A percentile compares a stretch with the other conserved stretches of the same genome.
phyloP scores from a whole-genome alignment of 495 filamentous ascomycete species.

The Letharia lupina region DNA sequence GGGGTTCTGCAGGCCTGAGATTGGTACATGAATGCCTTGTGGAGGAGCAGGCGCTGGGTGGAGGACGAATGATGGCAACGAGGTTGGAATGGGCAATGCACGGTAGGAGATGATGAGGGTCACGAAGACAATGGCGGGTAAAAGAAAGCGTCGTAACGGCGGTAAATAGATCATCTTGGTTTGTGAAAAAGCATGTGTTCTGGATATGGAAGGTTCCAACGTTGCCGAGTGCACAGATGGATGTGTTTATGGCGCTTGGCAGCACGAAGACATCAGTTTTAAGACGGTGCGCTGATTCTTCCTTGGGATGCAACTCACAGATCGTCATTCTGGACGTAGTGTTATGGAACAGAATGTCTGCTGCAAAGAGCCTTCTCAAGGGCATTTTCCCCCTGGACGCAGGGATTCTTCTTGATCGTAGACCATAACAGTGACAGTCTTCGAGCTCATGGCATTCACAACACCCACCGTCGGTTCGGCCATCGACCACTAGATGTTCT shows the following conservation, averaged over 20 bases:
- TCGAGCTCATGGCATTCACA: not conserved
- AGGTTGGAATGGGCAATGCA: constrained; percentile 12
- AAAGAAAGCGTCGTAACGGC: constrained; percentile 29
- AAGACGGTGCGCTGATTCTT: not conserved
- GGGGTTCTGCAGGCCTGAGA: constrained; percentile 15
- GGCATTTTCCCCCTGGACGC: not conserved
- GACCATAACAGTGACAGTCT: not conserved
- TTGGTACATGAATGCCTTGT: constrained; percentile 25
- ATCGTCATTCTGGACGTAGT: not conserved
- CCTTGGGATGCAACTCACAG: not conserved
- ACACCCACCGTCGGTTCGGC: no score
- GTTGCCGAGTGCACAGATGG: not conserved
- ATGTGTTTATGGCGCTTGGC: not conserved
- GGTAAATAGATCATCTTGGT: constrained; percentile 30
- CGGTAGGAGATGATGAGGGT: constrained; percentile 27
- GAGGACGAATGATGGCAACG: constrained; percentile 21
- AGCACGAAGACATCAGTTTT: not conserved
- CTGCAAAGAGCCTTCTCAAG: not conserved
- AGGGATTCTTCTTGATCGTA: not conserved
- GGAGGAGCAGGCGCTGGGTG: constrained; percentile 19
- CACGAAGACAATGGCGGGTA: constrained; percentile 27
- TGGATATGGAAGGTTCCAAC: not conserved
- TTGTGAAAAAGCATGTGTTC: not conserved
- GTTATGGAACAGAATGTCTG: not conserved
- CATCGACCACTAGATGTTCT: not conserved